Evolutionary conservation across 176 grass and related monocot species (phyloP).

Genomic region (Oryza meyeriana): DNA sequence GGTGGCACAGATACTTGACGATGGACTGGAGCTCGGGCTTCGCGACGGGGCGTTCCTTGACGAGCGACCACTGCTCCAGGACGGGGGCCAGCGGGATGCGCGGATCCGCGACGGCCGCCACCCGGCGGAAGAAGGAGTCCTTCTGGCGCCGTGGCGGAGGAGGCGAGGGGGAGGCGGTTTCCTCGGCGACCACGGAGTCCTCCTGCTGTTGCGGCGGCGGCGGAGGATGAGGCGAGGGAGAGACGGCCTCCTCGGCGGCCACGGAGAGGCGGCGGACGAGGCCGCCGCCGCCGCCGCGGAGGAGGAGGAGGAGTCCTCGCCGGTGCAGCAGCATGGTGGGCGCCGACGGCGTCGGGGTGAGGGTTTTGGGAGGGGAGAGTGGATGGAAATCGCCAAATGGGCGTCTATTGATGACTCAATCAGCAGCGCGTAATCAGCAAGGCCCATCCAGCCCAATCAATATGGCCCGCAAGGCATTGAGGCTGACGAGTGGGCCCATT

Average conservation of each 20-base stretch:
- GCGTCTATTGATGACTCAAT: neutral
- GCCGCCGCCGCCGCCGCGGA: neutral
- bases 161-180: neutral
- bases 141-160: too few species aligned
- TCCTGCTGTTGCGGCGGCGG: neutral
- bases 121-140: constrained; percentile 22
- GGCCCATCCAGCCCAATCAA: neutral
- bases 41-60: constrained; percentile 36
- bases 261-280: constrained; percentile 13
- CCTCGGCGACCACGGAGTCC: neutral
- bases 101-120: constrained; percentile 19
- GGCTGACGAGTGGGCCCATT: too few species aligned
- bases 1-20: constrained; percentile 33
- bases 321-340: constrained; percentile 14
- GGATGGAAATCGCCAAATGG: neutral
- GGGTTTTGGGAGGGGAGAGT: constrained; percentile 1
- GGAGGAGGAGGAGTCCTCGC: constrained; percentile 5
- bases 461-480: neutral
- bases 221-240: neutral
- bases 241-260: neutral
- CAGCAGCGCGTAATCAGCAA: neutral
- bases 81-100: constrained; percentile 32
- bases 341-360: neutral
- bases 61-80: constrained; percentile 39
- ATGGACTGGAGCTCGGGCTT: constrained; percentile 40